Percentiles rank a stretch among this genome's conserved stretches.
Evolutionary conservation across 208 protist species (phyloP).

Genomic region (Acanthamoeba healyi): DNA sequence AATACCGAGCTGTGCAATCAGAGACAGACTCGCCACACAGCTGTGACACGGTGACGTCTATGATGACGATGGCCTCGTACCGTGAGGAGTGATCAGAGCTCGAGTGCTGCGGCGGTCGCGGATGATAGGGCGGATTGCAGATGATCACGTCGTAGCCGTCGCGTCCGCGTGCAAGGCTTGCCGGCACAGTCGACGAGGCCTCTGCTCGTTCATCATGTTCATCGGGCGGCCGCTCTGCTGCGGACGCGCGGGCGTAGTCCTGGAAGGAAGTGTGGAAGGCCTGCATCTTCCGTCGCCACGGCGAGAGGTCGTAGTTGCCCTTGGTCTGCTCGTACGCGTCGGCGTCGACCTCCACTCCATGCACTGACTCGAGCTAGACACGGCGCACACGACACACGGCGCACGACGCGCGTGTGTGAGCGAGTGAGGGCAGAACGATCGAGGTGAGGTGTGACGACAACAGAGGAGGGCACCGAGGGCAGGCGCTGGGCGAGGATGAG

Average conservation of each 20-base stretch:
- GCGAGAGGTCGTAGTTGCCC: constrained; percentile 8
- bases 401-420: no score
- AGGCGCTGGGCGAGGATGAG: background rate
- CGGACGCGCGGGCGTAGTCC: background rate
- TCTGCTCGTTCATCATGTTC: no score
- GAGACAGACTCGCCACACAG: no score
- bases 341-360: background rate
- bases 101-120: background rate
- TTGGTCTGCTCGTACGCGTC: constrained; percentile 6
- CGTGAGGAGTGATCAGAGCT: background rate
- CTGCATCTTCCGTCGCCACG: background rate
- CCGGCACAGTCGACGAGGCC: no score
- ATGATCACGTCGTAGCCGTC: background rate
- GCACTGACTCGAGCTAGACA: background rate
- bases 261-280: background rate
- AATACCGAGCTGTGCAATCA: no score
- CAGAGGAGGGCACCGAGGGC: background rate
- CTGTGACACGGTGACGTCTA: no score
- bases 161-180: no score
- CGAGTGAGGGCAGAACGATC: no score
- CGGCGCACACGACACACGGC: background rate
- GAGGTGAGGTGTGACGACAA: no score
- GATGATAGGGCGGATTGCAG: background rate
- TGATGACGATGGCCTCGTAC: background rate
- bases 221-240: no score